Percentiles rank a stretch among this genome's conserved stretches.
These are phyloP conservation scores for Massospora cicadina DNA, from an alignment of 371 early-diverging fungal species.

Conservation along the genomic window DNA sequence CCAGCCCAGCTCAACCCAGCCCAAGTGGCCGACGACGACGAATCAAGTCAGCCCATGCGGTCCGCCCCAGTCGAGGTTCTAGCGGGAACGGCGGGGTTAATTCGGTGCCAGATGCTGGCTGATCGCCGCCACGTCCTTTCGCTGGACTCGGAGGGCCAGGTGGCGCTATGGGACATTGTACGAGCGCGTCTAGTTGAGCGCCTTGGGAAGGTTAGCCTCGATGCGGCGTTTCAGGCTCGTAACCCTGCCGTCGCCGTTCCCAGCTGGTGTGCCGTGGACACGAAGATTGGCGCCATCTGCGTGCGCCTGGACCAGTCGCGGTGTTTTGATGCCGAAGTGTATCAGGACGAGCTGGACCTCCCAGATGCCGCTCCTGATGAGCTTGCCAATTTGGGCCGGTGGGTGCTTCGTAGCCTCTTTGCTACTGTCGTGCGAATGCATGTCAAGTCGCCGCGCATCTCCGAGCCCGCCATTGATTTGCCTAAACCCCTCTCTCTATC, in stretches of 20 bases:
- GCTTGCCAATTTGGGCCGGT: constrained; percentile 45
- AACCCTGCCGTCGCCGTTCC: constrained; percentile 63
- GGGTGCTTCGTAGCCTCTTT: constrained; percentile 62
- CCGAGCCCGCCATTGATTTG: background rate
- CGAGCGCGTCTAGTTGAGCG: constrained; percentile 19
- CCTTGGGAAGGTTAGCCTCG: constrained; percentile 28
- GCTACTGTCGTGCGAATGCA: constrained; percentile 12
- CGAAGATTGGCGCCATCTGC: constrained; percentile 68
- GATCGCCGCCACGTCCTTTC: constrained; percentile 77
- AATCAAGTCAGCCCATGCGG: background rate
- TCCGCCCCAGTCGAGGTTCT: background rate
- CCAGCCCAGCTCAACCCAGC: background rate
- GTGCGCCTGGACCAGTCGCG: constrained; percentile 65
- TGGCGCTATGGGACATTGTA: constrained; percentile 82
- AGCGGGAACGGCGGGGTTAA: constrained; percentile 43
- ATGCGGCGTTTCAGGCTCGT: constrained; percentile 37
- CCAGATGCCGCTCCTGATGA: constrained; percentile 13
- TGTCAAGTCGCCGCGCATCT: background rate
- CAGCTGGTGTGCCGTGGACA: constrained; percentile 83
- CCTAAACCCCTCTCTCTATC: background rate
- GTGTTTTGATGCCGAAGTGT: constrained; percentile 71
- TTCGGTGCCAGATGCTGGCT: constrained; percentile 46
- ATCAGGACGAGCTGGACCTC: constrained; percentile 40
- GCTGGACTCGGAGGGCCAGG: constrained; percentile 57
- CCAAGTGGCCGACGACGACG: background rate